Percentiles rank a stretch among this genome's conserved stretches.
These are phyloP conservation scores for Sporormia fimetaria DNA, from an alignment of 495 filamentous ascomycete species.

Conservation along the genomic window DNA sequence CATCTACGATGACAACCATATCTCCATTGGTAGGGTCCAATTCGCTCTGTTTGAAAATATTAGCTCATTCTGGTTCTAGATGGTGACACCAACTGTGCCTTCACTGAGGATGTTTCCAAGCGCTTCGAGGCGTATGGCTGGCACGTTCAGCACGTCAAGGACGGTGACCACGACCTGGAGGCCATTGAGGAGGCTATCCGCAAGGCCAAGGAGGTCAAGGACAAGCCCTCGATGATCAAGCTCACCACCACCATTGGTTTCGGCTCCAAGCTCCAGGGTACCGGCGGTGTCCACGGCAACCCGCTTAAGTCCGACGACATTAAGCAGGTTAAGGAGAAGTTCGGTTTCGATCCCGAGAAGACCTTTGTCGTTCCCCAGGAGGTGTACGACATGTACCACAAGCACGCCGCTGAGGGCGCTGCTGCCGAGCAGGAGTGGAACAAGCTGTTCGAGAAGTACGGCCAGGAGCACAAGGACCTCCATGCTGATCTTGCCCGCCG, in stretches of 20 bases:
- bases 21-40: conserved; percentile 60
- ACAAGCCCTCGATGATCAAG: conserved; percentile 97
- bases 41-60: background rate
- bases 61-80: conserved; percentile 41
- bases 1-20: conserved; percentile 98
- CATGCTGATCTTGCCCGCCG: conserved; percentile 72
- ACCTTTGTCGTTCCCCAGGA: conserved; percentile 87
- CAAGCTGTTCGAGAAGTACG: conserved; percentile 80
- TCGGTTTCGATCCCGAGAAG: conserved; percentile 93
- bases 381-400: conserved; percentile 83
- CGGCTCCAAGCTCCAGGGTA: conserved; percentile 87
- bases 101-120: conserved; percentile 95
- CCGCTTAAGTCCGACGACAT: conserved; percentile 89
- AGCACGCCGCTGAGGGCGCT: conserved; percentile 72
- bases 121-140: conserved; percentile 97
- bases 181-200: conserved; percentile 81
- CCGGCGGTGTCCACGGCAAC: conserved; percentile 88
- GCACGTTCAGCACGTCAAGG: conserved; percentile 76
- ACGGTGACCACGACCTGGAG: conserved; percentile 84
- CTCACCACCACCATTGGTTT: conserved; percentile 96
- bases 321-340: conserved; percentile 79
- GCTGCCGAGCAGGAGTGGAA: conserved; percentile 94
- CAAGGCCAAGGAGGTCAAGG: conserved; percentile 70
- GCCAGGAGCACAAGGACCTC: conserved; percentile 59
- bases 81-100: conserved; percentile 86